phyloP scores from a whole-genome alignment of 2,329 filamentous ascomycete genomes.

The Neopestalotiopsis rosae region DNA sequence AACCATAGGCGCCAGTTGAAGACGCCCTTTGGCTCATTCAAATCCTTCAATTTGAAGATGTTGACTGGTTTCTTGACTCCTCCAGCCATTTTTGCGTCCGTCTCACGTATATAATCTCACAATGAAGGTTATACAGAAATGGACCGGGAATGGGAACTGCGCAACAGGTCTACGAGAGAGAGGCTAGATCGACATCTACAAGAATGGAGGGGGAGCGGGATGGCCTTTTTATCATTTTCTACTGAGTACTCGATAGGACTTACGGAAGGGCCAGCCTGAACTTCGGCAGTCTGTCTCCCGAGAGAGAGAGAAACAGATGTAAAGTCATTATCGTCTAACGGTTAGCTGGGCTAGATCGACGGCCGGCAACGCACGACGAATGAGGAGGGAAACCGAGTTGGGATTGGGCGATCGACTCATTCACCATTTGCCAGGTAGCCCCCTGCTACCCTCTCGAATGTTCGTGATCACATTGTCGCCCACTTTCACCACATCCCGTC shows the following conservation, averaged over 20 bases:
- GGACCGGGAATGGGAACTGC: background rate
- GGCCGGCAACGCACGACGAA: background rate
- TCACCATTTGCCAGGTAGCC: slow-evolving; percentile 1
- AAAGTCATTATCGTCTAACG: background rate
- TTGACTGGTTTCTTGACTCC: slow-evolving; percentile 46
- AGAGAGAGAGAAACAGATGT: background rate
- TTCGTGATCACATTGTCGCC: background rate
- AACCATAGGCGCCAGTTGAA: slow-evolving; percentile 84
- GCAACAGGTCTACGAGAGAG: background rate
- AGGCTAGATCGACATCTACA: background rate
- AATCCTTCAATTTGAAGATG: slow-evolving; percentile 68
- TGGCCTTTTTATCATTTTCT: background rate
- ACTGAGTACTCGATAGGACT: background rate
- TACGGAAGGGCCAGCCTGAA: background rate
- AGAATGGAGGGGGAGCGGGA: background rate
- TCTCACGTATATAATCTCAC: background rate
- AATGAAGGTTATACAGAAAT: background rate
- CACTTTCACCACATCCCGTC: background rate
- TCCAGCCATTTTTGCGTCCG: slow-evolving; percentile 29
- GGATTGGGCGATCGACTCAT: background rate
- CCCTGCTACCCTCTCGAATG: background rate
- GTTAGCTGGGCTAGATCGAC: background rate
- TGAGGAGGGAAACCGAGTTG: background rate
- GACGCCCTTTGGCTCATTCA: slow-evolving; percentile 70
- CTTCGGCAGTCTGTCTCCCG: background rate